Evolutionary conservation across 805 yeast genomes (phyloP), one percentile per base, ranked within the genome.

Genomic region (Pichia gijzeniarum): DNA sequence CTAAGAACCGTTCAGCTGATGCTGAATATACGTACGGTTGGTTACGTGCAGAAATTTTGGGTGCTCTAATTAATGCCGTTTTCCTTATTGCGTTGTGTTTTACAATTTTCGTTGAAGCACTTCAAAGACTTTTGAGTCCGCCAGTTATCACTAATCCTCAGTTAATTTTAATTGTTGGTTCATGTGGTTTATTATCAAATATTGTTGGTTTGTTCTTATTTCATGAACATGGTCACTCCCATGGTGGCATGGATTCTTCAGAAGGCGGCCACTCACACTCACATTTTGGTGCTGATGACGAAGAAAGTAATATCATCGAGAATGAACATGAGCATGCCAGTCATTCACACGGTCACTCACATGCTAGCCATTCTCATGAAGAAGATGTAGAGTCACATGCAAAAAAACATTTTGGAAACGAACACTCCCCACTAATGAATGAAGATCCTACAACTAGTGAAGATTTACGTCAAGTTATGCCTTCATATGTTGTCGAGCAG

Each of bases 21-120:
- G 82, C 93, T 3, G 82, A 81, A 47, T 91, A 86, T 68, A 93
- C 98, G 2, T 91, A 93, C 58, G 99, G 99, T 16, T 88, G 97
- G 95, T 95, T 91, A 64, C 75, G 99, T 54, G 98, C 98, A 5
- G 99, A 91, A 65, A 90, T 91, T 43, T 72, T 91, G 49, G 99
- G 99, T 46, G 99, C 98, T 8, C 73, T 91, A 48, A 77, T 91
- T 53, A 91, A 91, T 60, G 96, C 96, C 3, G 96, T 93, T 9
- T 93, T 93, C 57, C 65, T 91, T 53, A 71, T 93, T 53, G 98
- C 98, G 1, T 73, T 91, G 51, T 91, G 99, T 62, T 82, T 93
- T 59, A 82, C 96, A 27, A 93, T 91, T 53, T 77, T 86, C 55
- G 80, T 93, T 50, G 99, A 91, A 66, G 97, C 98, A 5, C 67